Evolutionary conservation across 1,284 basidiomycete genomes (phyloP).

Genomic region (Sporisorium iseilematis-ciliati): DNA sequence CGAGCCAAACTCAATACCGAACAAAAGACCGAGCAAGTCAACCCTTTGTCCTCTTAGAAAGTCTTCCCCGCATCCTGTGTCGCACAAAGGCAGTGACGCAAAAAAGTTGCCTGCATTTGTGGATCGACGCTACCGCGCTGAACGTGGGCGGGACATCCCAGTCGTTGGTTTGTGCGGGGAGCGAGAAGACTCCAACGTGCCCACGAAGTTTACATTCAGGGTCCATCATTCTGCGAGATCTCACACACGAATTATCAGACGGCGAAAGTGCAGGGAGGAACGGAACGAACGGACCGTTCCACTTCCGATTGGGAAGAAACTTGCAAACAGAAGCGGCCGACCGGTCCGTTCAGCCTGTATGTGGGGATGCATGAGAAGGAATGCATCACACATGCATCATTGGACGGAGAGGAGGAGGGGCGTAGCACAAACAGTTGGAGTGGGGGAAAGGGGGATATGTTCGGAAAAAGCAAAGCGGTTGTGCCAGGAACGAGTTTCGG

Average conservation of each 20-base stretch:
- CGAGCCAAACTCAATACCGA: background rate
- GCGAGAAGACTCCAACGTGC: background rate
- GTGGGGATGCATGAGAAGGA: background rate
- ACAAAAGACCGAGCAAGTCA: slow-evolving; percentile 5
- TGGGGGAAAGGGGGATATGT: background rate
- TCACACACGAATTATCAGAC: background rate
- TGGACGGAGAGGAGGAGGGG: background rate
- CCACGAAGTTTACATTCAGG: slow-evolving; percentile 1
- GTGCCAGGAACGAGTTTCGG: background rate
- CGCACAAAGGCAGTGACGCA: background rate
- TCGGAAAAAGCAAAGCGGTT: background rate
- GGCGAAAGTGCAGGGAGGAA: background rate
- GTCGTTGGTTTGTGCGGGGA: slow-evolving; percentile 3
- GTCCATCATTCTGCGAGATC: slow-evolving; percentile 13
- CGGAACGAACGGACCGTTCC: slow-evolving; percentile 3
- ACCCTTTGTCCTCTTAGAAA: background rate
- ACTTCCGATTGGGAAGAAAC: background rate
- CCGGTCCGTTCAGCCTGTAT: slow-evolving; percentile 4
- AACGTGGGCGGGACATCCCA: slow-evolving; percentile 13
- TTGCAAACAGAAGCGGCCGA: background rate
- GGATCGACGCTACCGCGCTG: background rate
- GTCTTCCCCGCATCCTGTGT: slow-evolving; percentile 9
- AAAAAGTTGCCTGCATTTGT: background rate
- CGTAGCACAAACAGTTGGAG: background rate
- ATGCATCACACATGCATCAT: background rate